These are phyloP conservation scores for Sugiyamaella japonica DNA, from an alignment of 1,139 yeast species.

Conservation along the genomic window DNA sequence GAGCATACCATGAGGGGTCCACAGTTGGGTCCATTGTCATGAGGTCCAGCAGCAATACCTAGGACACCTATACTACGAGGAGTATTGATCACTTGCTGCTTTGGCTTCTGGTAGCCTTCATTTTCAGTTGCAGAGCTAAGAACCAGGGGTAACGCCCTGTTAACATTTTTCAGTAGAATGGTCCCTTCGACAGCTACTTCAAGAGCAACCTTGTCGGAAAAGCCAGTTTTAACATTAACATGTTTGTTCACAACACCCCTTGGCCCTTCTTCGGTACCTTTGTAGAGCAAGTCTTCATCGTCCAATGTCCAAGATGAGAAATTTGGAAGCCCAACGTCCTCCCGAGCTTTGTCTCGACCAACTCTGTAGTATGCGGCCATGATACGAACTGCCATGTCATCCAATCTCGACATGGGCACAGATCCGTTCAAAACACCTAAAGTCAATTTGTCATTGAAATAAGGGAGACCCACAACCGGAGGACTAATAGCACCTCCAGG, in stretches of 20 bases:
- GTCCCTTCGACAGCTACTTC: conserved; percentile 59
- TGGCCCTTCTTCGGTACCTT: conserved; percentile 53
- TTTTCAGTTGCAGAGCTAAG: neutral
- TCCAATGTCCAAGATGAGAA: conserved; percentile 61
- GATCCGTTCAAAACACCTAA: conserved; percentile 57
- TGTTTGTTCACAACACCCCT: conserved; percentile 56
- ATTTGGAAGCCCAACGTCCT: conserved; percentile 49
- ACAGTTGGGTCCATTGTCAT: conserved; percentile 44
- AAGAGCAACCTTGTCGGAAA: conserved; percentile 52
- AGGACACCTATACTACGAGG: conserved; percentile 50
- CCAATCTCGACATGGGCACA: conserved; percentile 54
- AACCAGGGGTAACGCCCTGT: conserved; percentile 52
- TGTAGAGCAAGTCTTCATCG: conserved; percentile 54
- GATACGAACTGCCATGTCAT: conserved; percentile 63
- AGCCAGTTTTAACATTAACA: conserved; percentile 51
- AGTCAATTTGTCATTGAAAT: conserved; percentile 60
- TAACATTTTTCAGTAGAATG: conserved; percentile 54
- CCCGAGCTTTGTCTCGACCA: conserved; percentile 31
- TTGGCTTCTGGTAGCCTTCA: conserved; percentile 26
- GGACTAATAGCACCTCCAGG: conserved; percentile 57
- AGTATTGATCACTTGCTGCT: conserved; percentile 41
- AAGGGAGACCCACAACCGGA: conserved; percentile 57
- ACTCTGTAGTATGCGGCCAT: conserved; percentile 55
- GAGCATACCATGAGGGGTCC: conserved; percentile 31
- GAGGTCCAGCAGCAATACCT: conserved; percentile 37